Evolutionary conservation across 1,284 basidiomycete species (phyloP), one percentile per base, ranked within the genome.

Genomic region (Ceratobasidium papillatum): DNA sequence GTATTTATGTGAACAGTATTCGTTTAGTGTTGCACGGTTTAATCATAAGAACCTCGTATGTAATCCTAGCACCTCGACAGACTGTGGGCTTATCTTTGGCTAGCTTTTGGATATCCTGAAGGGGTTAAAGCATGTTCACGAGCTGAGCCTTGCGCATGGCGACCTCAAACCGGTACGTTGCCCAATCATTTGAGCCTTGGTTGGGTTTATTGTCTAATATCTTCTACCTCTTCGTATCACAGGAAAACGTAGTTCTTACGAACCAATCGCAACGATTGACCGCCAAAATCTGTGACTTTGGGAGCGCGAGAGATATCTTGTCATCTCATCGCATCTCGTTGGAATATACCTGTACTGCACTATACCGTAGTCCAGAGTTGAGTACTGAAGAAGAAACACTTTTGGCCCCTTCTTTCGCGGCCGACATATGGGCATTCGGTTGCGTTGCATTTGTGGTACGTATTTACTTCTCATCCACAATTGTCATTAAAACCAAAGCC

Each of bases 391-490:
- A 59, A n/a, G 68, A 71, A 11, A 12, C 4, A 17, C 4, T 45
- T 7, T 36, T 30, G 7, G 17, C 52, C 3, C 51, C 68, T 12
- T 45, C 68, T 8, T n/a, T 43, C 17, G 36, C 49, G n/a, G 34
- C 68, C 19, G 68, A 71, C 30, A 54, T 71, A 1, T 71, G 68
- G 68, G 68, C 68, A 22, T 56, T 71, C n/a, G 73, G 52, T 32
- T 45, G 47, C 1, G 73, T 63, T 11, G 58, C 64, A 34, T 65
- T 47, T 11, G 64, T 47, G 54, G 77, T 77, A 56, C 8, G 34
- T 41, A 22, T 41, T 59, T 38, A 3, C 1, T 59, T 63, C 41
- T 47, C 22, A 4, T 61, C 17, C 45, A 5, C 38, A 17, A 12
- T 25, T 30, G 19, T 14, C 22, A 47, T 19, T 19, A 49, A 32